Evolutionary conservation across 495 filamentous ascomycete species (phyloP), one percentile per base, ranked within the genome.

Genomic region (Aspergillus nanangensis): DNA sequence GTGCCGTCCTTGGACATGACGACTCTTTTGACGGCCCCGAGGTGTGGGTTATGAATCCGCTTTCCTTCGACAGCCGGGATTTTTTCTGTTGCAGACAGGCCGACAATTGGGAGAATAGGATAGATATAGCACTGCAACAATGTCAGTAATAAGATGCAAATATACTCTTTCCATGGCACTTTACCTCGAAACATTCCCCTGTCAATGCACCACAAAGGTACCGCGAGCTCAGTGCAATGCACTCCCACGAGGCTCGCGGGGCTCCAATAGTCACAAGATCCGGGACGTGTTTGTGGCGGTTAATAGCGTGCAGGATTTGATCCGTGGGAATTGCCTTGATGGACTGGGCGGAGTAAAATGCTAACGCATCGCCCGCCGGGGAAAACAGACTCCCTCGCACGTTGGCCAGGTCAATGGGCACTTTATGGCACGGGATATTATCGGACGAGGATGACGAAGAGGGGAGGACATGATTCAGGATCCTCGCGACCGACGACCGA

Each of bases 81-180:
- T 5, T 17, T 24, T 19, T 22, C 15, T 13, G 11, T 41, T 2
- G 21, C 3, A 10, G 8, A 17, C 13, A 7, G 11, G 7, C 17
- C 38, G 1, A 23, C 9, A 1, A 23, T n/a, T 3, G 13, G 18
- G 17, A 23, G 4, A n/a, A 41, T 41, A 14, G 21, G 18, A 33
- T 56, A 52, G 2, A 56, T 42, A 32, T 44, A 37, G 19, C 53
- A 52, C 53, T 56, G 18, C 9, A 3, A n/a, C 14, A n/a, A 18
- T 11, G 15, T 46, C 24, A 45, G 41, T n/a, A 24, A 34, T n/a
- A 2, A 20, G 11, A n/a, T n/a, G n/a, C n/a, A n/a, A n/a, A n/a
- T n/a, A n/a, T n/a, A n/a, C n/a, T n/a, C 7, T 2, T 8, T 15
- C 10, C 10, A 31, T 22, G n/a, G n/a, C n/a, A n/a, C 8, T 19